Evolutionary conservation across 164 flowering plant species (phyloP), one percentile per base, ranked within the genome.

Genomic region (Protea cynaroides): DNA sequence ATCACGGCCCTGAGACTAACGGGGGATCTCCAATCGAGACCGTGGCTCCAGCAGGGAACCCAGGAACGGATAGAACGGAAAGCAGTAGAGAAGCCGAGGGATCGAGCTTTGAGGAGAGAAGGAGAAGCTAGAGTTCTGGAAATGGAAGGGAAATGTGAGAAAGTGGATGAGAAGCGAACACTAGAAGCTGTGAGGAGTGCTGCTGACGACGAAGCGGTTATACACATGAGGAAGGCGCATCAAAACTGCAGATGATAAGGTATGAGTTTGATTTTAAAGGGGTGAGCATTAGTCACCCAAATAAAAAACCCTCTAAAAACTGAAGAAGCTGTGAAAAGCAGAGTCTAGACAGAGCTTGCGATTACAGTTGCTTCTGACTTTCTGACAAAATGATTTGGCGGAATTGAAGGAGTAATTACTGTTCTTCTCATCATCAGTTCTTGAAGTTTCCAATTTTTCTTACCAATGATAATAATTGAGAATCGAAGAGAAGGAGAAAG

Each of bases 1-100:
- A 80, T 83, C 82, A 83, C 87, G 62, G 90, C 73, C 44, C 84
- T 74, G 25, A 85, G 82, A 64, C 83, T 81, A 22, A 76, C 34
- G 5, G 96, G 83, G 51, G 91, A 80, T 19, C 85, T 73, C 89
- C 92, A 86, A 62, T 75, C 82, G 44, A 73, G 59, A 15, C 82
- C 75, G 79, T 82, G 86, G 69, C 85, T 81, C 82, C 86, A 81
- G 57, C 87, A 70, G 8, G 78, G 77, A 53, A 23, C 52, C 8
- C 68, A 63, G 19, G 65, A 64, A 58, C 78, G 52, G 14, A 75
- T 50, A 22, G 84, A 79, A 70, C 81, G 71, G 47, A 69, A 56
- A 19, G 62, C 25, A 19, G 51, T 22, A 5, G 68, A 62, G 52
- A 38, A 69, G 64, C 69, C 56, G 11, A 70, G 25, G 19, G 56